These are phyloP conservation scores for Geotrichum aggregatum DNA, from an alignment of 1,139 yeast species.

Conservation along the genomic window DNA sequence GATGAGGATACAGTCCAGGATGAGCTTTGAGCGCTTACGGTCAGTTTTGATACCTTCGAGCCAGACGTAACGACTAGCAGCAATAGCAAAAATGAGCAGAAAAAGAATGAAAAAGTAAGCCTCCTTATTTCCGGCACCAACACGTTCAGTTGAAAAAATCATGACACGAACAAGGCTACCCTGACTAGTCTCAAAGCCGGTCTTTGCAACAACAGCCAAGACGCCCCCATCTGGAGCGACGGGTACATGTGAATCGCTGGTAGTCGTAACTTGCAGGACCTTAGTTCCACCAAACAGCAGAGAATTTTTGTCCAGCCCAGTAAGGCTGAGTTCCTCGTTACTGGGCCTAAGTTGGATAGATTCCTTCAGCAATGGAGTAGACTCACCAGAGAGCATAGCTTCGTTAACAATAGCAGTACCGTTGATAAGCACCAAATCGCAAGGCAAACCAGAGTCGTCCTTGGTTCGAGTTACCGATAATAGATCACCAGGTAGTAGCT, in stretches of 20 bases:
- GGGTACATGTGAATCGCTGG: conserved; percentile 48
- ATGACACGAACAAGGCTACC: conserved; percentile 96
- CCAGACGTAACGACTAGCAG: conserved; percentile 98
- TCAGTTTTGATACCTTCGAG: conserved; percentile 95
- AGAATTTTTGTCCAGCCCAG: conserved; percentile 85
- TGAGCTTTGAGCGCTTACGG: conserved; percentile 86
- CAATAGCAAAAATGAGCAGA: conserved; percentile 83
- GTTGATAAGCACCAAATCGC: conserved; percentile 80
- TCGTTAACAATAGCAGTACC: conserved; percentile 94
- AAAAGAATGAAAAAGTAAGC: conserved; percentile 89
- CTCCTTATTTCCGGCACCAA: conserved; percentile 92
- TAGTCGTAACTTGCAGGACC: conserved; percentile 83
- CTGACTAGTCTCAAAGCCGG: conserved; percentile 97
- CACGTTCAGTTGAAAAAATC: conserved; percentile 96
- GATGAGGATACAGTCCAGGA: conserved; percentile 91
- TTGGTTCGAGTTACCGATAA: conserved; percentile 82
- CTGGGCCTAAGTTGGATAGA: conserved; percentile 79
- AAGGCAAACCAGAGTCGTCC: conserved; percentile 93
- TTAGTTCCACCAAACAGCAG: conserved; percentile 94
- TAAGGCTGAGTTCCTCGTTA: conserved; percentile 62
- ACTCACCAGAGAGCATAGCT: conserved; percentile 98
- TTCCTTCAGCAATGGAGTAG: conserved; percentile 93
- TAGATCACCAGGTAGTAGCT: conserved; percentile 86
- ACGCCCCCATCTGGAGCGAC: conserved; percentile 86
- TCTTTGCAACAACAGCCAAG: conserved; percentile 80